phyloP scores from a whole-genome alignment of 73 alveolate species.

The Tetrahymena elliotti region DNA sequence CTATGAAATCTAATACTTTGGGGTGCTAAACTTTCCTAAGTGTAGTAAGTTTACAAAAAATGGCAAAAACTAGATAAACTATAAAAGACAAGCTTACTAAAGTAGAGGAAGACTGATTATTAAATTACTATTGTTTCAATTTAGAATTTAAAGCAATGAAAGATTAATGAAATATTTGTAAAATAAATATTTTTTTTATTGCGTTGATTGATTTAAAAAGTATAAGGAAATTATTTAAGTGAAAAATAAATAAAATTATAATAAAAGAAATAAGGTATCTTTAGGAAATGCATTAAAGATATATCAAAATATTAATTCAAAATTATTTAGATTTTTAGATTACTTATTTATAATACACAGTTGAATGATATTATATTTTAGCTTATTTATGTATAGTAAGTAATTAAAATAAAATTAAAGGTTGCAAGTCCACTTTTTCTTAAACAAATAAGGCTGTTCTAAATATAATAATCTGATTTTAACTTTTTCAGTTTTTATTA shows the following conservation, averaged over 20 bases:
- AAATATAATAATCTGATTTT: no score
- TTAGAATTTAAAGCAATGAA: no score
- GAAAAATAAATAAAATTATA: not conserved
- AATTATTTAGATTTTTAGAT: not conserved
- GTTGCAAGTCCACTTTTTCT: not conserved
- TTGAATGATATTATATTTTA: no score
- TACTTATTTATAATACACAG: not conserved
- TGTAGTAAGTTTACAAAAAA: not conserved
- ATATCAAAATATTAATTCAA: no score
- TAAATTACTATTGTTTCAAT: not conserved
- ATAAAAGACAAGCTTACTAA: not conserved
- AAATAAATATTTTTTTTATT: no score
- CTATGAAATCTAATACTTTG: not conserved
- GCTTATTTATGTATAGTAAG: not conserved
- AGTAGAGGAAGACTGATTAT: not conserved
- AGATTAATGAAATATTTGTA: no score
- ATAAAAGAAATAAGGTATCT: not conserved
- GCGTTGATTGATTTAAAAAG: not conserved
- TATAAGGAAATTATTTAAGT: not conserved
- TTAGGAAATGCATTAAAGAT: not conserved
- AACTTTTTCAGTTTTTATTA: no score
- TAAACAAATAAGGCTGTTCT: no score
- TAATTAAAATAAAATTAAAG: no score
- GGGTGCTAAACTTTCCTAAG: not conserved
- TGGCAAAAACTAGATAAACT: not conserved